Evolutionary conservation across 2,329 filamentous ascomycete genomes (phyloP), one percentile per base, ranked within the genome.

Genomic region (Allantophomopsis cytisporea): DNA sequence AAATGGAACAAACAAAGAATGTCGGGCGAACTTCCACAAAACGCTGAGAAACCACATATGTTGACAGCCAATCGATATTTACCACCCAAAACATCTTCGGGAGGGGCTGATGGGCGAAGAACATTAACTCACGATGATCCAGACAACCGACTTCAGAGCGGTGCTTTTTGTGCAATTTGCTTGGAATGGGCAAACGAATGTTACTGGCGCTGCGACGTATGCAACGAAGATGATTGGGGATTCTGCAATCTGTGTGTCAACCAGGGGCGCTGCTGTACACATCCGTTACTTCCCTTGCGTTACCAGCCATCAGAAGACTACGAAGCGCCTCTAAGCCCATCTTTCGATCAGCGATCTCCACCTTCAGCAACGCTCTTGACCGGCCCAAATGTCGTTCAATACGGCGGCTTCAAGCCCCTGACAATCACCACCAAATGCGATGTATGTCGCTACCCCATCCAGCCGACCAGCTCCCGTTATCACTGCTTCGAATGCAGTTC

Each of bases 201-300:
- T 59, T 94, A 84, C 59, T 96, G 88, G 89, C 79, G 83, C 45
- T 96, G 89, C 57, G 76, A 82, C 43, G 58, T 70, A 18, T 96
- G 89, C 61, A 94, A 94, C 50, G 78, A 91, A 45, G 89, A 86
- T 5, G 88, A 93, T 53, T 96, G 88, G 88, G 89, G 89, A 0
- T 95, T 85, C 55, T 96, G 89, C 60, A 86, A 88, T 50, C 64
- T 70, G 43, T 96, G 89, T 48, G 85, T 94, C 21, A 88, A 89
- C 43, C 77, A 80, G 56, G 87, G 85, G 13, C 70, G 71, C 43
- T 82, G 78, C 43, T 96, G 89, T 59, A 83, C 79, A 0, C 89
- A 96, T 53, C 69, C 82, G 6, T 66, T 96, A 1, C 64, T 94
- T 1, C 85, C 88, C 0, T 64, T 94, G 35, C 73, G 78, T 1